Evolutionary conservation across 1,284 basidiomycete genomes (phyloP).

Genomic region (Cryptococcus jaspeensis): DNA sequence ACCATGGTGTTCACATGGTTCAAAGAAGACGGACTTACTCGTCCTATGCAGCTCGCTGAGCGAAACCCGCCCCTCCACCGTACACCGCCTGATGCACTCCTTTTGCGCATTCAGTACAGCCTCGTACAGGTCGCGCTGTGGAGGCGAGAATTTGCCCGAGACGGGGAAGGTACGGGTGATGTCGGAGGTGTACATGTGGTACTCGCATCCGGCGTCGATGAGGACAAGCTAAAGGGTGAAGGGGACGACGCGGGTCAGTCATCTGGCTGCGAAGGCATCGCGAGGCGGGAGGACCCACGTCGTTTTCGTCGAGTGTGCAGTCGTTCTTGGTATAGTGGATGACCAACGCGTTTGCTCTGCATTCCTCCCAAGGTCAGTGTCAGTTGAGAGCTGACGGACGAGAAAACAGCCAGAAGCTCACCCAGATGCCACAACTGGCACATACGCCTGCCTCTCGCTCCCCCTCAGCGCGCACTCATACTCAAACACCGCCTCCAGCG

Average conservation of each 20-base stretch:
- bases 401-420: slow-evolving; percentile 47
- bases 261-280: background rate
- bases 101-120: slow-evolving; percentile 58
- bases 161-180: slow-evolving; percentile 93
- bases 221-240: slow-evolving; percentile 60
- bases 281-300: slow-evolving; percentile 51
- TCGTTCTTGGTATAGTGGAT: slow-evolving; percentile 93
- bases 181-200: slow-evolving; percentile 89
- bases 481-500: slow-evolving; percentile 82
- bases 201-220: slow-evolving; percentile 87
- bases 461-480: slow-evolving; percentile 77
- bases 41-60: slow-evolving; percentile 77
- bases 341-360: slow-evolving; percentile 75
- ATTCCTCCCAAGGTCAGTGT: background rate
- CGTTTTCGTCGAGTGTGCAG: slow-evolving; percentile 67
- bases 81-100: slow-evolving; percentile 52
- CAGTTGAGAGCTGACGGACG: background rate
- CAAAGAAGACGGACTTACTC: slow-evolving; percentile 46
- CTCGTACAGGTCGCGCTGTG: slow-evolving; percentile 85
- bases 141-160: slow-evolving; percentile 70
- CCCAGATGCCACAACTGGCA: slow-evolving; percentile 93
- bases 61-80: slow-evolving; percentile 58
- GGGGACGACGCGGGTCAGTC: slow-evolving; percentile 7
- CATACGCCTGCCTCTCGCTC: slow-evolving; percentile 81
- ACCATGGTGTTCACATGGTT: background rate